phyloP scores from a whole-genome alignment of 257 asterid species.

The Solanum pinnatisectum region DNA sequence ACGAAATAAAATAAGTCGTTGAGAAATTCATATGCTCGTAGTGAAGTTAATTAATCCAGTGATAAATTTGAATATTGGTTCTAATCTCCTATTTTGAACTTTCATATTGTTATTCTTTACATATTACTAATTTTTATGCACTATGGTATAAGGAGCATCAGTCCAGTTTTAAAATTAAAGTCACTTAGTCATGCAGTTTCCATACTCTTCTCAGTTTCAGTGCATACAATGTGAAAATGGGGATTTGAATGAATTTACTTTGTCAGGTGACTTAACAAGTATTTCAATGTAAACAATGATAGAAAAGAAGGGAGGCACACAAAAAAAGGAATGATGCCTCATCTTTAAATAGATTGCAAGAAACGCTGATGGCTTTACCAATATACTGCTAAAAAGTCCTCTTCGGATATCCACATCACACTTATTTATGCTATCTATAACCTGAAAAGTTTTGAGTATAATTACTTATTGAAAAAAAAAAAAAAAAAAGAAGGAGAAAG shows the following conservation, averaged over 20 bases:
- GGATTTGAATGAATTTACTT: not conserved
- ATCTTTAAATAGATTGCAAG: not conserved
- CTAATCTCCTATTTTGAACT: not conserved
- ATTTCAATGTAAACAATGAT: not conserved
- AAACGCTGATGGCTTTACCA: slow-evolving; percentile 40
- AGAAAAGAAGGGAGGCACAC: not conserved
- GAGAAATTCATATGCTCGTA: not conserved
- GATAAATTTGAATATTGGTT: not conserved
- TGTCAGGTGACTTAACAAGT: not conserved
- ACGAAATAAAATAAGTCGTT: not conserved
- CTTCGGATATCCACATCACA: slow-evolving; percentile 94
- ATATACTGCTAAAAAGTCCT: slow-evolving; percentile 85
- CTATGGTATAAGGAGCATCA: not conserved
- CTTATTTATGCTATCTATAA: slow-evolving; percentile 86
- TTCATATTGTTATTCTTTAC: not conserved
- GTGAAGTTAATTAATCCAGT: not conserved
- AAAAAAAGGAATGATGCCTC: not conserved
- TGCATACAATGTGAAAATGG: not conserved
- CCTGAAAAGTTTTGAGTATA: slow-evolving; percentile 36
- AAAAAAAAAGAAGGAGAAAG: not conserved
- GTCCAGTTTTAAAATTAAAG: not conserved
- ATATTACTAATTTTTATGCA: not conserved
- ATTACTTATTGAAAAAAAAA: not conserved
- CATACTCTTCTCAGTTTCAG: not conserved
- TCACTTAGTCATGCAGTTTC: not conserved